Base-by-base conservation (phyloP, 2,329 filamentous ascomycete species). In the Aspergillus neotritici region DNA sequence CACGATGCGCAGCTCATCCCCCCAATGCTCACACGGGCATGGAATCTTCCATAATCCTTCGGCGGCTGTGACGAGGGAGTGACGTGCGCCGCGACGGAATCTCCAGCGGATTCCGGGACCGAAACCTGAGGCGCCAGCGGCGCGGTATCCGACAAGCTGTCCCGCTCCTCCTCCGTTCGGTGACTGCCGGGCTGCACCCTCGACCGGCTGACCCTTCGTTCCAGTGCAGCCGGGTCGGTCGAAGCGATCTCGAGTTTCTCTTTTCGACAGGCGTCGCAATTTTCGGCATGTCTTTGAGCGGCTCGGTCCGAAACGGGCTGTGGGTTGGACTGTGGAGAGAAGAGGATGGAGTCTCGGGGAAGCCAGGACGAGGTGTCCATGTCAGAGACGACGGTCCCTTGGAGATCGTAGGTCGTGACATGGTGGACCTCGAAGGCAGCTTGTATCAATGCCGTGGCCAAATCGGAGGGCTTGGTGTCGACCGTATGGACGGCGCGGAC, bases 1-100 rank as follows among this genome's bases (percentile, higher is more conserved):
- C 85, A 89, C 10, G 82, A 76, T 11, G 80, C 79, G 59, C 85
- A 88, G 4, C 81, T 86, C 84, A 89, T 87, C 40, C 84, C 84
- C 21, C 75, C 79, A 32, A 89, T 74, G 14, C 81, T 68, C 12
- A 74, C 52, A 9, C 54, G 57, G 4, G 65, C 61, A 30, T 32
- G 54, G 37, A 55, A 65, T 34, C 48, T 51, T 34, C 51, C 46
- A 9, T 32, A 29, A n/a, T 11, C 14, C 11, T 41, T 25, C 21
- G 21, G 13, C 5, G 34, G 5, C 28, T 34, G 43, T 35, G 21
- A 28, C n/a, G 40, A 11, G 13, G 11, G 4, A 12, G 17, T 39
- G 16, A 44, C 46, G 12, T 38, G 35, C 2, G 32, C 41, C 8
- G 44, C 35, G 34, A 46, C 41, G 7, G 17, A 31, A 11, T 30